These are phyloP conservation scores for Auricularia sp. DNA, from an alignment of 768 basidiomycete species.

Conservation along the genomic window DNA sequence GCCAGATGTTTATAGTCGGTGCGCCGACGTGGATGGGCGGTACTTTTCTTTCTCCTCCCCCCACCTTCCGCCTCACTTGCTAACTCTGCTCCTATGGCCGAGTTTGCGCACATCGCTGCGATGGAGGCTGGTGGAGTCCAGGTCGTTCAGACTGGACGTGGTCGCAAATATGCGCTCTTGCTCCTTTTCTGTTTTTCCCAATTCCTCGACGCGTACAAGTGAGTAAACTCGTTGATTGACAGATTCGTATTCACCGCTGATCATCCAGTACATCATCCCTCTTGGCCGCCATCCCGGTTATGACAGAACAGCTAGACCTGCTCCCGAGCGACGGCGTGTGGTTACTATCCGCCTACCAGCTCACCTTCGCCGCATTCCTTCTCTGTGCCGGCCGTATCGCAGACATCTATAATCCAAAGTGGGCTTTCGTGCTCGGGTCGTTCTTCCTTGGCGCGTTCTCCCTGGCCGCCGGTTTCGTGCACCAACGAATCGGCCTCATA, in stretches of 20 bases:
- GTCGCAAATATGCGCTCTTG: slow-evolving; percentile 24
- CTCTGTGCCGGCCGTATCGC: slow-evolving; percentile 18
- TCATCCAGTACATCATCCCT: background rate
- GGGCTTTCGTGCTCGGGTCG: slow-evolving; percentile 33
- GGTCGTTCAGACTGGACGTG: background rate
- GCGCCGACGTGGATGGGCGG: no score
- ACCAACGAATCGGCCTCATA: slow-evolving; percentile 37
- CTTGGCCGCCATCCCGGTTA: background rate
- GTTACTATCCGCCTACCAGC: slow-evolving; percentile 34
- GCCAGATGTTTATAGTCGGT: background rate
- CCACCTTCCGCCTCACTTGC: background rate
- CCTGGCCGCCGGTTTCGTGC: slow-evolving; percentile 36
- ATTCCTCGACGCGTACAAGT: slow-evolving; percentile 35
- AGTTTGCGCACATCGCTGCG: background rate
- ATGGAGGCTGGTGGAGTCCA: background rate
- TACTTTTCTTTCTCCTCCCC: background rate
- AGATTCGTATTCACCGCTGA: slow-evolving; percentile 29
- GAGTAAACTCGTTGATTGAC: slow-evolving; percentile 24
- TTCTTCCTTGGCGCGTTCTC: slow-evolving; percentile 33
- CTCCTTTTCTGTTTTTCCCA: slow-evolving; percentile 31
- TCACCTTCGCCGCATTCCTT: slow-evolving; percentile 35
- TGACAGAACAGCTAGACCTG: slow-evolving; percentile 11
- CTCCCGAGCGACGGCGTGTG: slow-evolving; percentile 25
- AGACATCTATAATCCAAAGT: background rate
- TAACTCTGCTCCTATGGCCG: background rate